Evolutionary conservation across 78 protist species (phyloP).

Genomic region (Capsaspora owczarzaki): DNA sequence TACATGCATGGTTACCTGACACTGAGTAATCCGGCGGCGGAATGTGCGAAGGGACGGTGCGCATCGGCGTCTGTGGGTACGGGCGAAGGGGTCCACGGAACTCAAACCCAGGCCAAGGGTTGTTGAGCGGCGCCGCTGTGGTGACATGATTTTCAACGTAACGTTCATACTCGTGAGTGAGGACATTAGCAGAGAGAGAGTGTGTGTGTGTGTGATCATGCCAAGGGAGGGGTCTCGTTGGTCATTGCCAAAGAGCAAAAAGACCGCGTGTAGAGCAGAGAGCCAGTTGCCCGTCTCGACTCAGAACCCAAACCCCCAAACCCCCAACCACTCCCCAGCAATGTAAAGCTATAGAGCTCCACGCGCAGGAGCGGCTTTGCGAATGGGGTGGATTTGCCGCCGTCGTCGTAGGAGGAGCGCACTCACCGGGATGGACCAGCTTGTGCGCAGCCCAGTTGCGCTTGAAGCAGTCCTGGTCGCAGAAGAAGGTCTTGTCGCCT

Average conservation of each 20-base stretch:
- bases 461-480: slow-evolving; percentile 37
- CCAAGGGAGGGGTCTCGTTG: too few species aligned
- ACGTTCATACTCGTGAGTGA: background rate
- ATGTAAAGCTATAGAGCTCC: too few species aligned
- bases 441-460: slow-evolving; percentile 33
- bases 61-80: background rate
- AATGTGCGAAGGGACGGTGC: slow-evolving; percentile 38
- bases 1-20: background rate
- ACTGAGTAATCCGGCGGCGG: slow-evolving; percentile 38
- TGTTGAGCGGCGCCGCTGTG: too few species aligned
- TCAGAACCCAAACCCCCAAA: too few species aligned
- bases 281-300: too few species aligned
- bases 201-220: too few species aligned
- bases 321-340: too few species aligned
- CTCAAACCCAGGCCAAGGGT: background rate
- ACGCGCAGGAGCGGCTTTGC: too few species aligned
- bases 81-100: slow-evolving; percentile 31
- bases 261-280: background rate
- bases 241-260: too few species aligned
- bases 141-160: background rate
- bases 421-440: slow-evolving; percentile 8
- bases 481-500: background rate
- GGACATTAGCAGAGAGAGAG: background rate
- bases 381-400: too few species aligned
- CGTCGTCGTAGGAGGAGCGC: too few species aligned